Percentiles rank a stretch among this genome's conserved stretches.
phyloP scores from a whole-genome alignment of 495 filamentous ascomycete species.

The Amorphotheca resinae region DNA sequence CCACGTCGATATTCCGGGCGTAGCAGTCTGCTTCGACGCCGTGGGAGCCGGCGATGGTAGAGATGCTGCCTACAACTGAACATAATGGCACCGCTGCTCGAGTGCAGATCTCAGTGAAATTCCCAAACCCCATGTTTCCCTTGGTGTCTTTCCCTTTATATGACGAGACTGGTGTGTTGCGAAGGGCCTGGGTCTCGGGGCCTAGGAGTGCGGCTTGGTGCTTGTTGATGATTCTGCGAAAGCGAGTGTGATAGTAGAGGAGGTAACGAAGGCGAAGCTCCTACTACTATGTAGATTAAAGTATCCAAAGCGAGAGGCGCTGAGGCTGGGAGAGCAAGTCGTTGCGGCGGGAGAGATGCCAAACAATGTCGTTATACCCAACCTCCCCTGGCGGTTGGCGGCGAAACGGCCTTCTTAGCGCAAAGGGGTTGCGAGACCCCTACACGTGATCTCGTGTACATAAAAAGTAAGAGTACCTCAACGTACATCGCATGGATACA shows the following conservation, averaged over 20 bases:
- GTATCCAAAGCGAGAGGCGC: too few relatives aligned
- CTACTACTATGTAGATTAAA: too few relatives aligned
- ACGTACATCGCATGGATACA: too few relatives aligned
- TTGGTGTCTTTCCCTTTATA: neutral
- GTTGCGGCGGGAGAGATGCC: too few relatives aligned
- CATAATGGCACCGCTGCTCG: conserved; percentile 81
- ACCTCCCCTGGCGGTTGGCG: too few relatives aligned
- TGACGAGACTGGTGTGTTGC: neutral
- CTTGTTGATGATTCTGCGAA: neutral
- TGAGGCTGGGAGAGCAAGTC: too few relatives aligned
- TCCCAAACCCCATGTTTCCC: conserved; percentile 70
- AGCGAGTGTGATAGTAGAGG: conserved; percentile 12
- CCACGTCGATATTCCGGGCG: conserved; percentile 86
- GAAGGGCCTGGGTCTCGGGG: neutral
- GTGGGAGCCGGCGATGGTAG: conserved; percentile 18
- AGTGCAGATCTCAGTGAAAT: conserved; percentile 76
- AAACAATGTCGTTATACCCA: too few relatives aligned
- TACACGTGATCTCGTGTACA: too few relatives aligned
- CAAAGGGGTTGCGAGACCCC: too few relatives aligned
- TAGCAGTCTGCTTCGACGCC: conserved; percentile 88
- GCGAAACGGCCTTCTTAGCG: too few relatives aligned
- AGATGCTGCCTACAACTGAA: conserved; percentile 53
- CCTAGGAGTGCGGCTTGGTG: neutral
- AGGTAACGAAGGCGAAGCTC: conserved; percentile 14
- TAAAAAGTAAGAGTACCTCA: too few relatives aligned